phyloP scores from a whole-genome alignment of 2,329 filamentous ascomycete genomes.

The Westerdykella aurantiaca region DNA sequence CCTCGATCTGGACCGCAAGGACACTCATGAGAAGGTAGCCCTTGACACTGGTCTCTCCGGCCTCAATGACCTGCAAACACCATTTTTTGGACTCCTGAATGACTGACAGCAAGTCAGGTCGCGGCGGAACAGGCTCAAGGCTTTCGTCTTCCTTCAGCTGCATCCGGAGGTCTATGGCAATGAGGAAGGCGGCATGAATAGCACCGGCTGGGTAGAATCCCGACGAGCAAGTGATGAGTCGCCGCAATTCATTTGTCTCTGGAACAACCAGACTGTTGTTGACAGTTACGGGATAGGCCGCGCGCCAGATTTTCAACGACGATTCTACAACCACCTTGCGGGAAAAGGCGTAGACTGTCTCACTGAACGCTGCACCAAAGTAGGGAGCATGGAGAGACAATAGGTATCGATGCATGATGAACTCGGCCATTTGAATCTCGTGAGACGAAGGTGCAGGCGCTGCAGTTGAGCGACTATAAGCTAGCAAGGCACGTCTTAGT shows the following conservation, averaged over 20 bases:
- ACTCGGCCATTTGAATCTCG: constrained; percentile 17
- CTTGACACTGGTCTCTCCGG: constrained; percentile 28
- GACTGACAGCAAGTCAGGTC: constrained; percentile 15
- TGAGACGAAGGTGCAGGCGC: constrained; percentile 8
- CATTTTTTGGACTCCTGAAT: constrained; percentile 18
- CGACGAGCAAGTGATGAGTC: constrained; percentile 17
- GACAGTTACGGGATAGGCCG: constrained; percentile 5
- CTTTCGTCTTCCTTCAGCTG: constrained; percentile 24
- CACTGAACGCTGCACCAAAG: constrained; percentile 14
- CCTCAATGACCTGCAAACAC: constrained; percentile 17
- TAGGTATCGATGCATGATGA: constrained; percentile 25
- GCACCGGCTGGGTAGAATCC: constrained; percentile 22
- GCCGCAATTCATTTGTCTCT: constrained; percentile 12
- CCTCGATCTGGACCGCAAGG: constrained; percentile 18
- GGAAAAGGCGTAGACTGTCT: constrained; percentile 22
- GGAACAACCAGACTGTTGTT: not conserved
- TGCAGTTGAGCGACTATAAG: not conserved
- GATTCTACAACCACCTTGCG: constrained; percentile 22
- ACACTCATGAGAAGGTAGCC: constrained; percentile 21
- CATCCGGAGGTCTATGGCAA: constrained; percentile 18
- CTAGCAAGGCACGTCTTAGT: constrained; percentile 15
- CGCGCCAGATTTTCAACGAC: constrained; percentile 23
- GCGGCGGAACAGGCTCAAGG: constrained; percentile 12
- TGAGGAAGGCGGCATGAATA: constrained; percentile 17
- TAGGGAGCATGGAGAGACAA: constrained; percentile 23